Evolutionary conservation across 2,329 filamentous ascomycete genomes (phyloP), one percentile per base, ranked within the genome.

Genomic region (Hymenoscyphus occultus): DNA sequence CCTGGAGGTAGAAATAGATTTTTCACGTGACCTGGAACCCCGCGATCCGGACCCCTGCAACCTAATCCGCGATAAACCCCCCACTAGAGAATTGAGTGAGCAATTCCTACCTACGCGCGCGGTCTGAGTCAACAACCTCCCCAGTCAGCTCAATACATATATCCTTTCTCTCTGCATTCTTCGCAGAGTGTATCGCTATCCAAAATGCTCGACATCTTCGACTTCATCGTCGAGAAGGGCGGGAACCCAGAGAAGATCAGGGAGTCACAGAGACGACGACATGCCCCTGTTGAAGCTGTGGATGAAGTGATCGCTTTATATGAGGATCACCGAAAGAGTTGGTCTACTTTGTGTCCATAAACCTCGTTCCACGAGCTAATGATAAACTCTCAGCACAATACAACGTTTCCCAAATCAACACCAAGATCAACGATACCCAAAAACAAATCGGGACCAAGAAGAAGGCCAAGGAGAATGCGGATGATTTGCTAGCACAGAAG

Each of bases 371-470:
- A 16, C 31, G 10, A 28, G 28, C 54, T 32, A 57, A 57, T 19
- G 2, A n/a, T 57, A 4, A 1, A 16, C 54, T 16, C 12, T 64
- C 72, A 88, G 86, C 90, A 62, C 86, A 91, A 67, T 95, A 94
- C 75, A 86, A 85, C 63, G 90, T 88, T 7, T 92, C 89, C 22
- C 92, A 96, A 77, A 85, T 95, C 71, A 90, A 90, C 71, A 88
- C 87, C 73, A 88, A 91, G 80, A 93, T 97, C 79, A 98, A 98
- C 80, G 88, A 86, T 22, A 85, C 92, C 39, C 91, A 96, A 77
- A 97, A 96, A 80, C 87, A 93, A 77, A 96, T 98, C 75, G 92
- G 91, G 19, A 82, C 86, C 74, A 96, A 94, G 83, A 97, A 96
- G 82, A 97, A 96, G 86, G 89, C 89, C 71, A 97, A 97, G 82